Conservation (phyloP, 2,329 filamentous ascomycete genomes). For the Fusarium lyarnte region DNA sequence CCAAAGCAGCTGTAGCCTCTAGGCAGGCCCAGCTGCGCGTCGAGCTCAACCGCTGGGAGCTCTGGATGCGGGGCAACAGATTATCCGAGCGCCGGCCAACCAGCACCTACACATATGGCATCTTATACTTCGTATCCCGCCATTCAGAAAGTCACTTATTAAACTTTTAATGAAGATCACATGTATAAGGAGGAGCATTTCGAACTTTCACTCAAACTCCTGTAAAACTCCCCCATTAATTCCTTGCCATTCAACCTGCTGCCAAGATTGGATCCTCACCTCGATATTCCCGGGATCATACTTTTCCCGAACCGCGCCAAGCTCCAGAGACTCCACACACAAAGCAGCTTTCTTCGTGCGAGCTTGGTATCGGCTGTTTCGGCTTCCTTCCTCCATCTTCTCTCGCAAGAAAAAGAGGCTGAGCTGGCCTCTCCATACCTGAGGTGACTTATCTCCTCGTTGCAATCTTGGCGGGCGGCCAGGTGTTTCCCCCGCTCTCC, state of each 20-base stretch:
- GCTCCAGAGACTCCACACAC: constrained; percentile 18
- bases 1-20: constrained; percentile 44
- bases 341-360: constrained; percentile 30
- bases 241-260: background rate
- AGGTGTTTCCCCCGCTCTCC: constrained; percentile 36
- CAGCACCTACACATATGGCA: background rate
- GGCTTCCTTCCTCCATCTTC: constrained; percentile 41
- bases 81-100: constrained; percentile 40
- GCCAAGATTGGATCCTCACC: background rate
- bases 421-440: constrained; percentile 45
- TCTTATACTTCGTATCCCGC: background rate
- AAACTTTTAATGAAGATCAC: background rate
- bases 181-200: background rate
- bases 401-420: constrained; percentile 36
- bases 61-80: constrained; percentile 38
- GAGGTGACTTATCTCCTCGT: constrained; percentile 19
- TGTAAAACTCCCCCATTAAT: too few species aligned
- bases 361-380: constrained; percentile 41
- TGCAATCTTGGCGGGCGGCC: constrained; percentile 35
- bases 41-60: constrained; percentile 44
- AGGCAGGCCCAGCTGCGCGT: constrained; percentile 54
- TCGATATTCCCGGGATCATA: background rate
- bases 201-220: background rate
- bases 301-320: constrained; percentile 2
- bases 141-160: background rate